Evolutionary conservation across 768 basidiomycete genomes (phyloP).

Genomic region (Mycena amicta): DNA sequence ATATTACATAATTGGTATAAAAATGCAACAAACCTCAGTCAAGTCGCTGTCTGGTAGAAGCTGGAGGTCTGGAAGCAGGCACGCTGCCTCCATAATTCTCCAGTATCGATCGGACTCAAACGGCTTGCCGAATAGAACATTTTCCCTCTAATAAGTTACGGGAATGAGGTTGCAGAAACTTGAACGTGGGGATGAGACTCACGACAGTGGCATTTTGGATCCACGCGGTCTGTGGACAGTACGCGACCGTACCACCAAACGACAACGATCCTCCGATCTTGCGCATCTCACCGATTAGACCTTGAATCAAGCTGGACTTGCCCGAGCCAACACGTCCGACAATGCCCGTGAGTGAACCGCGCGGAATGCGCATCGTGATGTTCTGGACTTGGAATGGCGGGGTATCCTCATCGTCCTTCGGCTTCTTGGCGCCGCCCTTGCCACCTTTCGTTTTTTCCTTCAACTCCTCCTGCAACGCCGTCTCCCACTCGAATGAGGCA

Average conservation of each 20-base stretch:
- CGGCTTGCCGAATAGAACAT: constrained; percentile 65
- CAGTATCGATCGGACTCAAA: constrained; percentile 70
- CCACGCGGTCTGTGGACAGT: constrained; percentile 77
- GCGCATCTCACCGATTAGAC: constrained; percentile 73
- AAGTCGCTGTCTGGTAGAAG: constrained; percentile 70
- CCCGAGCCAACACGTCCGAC: constrained; percentile 73
- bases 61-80: constrained; percentile 63
- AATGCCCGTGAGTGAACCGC: constrained; percentile 63
- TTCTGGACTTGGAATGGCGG: constrained; percentile 53
- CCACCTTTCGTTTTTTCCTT: neutral
- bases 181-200: constrained; percentile 22
- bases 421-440: constrained; percentile 6
- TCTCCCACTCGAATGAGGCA: constrained; percentile 69
- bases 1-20: too few species aligned
- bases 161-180: neutral
- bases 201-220: constrained; percentile 72
- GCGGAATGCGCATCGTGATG: constrained; percentile 53
- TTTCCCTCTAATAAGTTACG: constrained; percentile 52
- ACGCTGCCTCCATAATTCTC: constrained; percentile 59
- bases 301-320: constrained; percentile 63
- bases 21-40: too few species aligned
- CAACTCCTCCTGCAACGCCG: constrained; percentile 3
- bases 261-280: constrained; percentile 50
- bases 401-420: constrained; percentile 21
- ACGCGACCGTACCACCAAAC: constrained; percentile 67